phyloP scores from a whole-genome alignment of 768 basidiomycete genomes.

The Lyophyllum shimeji region DNA sequence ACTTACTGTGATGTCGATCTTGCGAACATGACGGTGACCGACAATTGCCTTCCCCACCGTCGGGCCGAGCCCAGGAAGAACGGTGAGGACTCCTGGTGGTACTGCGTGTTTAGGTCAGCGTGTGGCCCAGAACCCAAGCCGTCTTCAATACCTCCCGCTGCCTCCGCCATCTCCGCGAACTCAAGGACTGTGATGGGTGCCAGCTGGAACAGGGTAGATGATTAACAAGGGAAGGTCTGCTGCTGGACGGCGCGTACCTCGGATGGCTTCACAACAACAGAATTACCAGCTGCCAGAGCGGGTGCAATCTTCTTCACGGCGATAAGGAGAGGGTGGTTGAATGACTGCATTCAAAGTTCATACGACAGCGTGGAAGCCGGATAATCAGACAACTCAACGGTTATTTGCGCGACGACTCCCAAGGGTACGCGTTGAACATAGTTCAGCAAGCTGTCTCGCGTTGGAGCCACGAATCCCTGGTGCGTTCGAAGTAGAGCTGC shows the following conservation, averaged over 20 bases:
- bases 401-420: slow-evolving; percentile 89
- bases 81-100: slow-evolving; percentile 70
- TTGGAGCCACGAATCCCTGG: slow-evolving; percentile 70
- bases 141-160: slow-evolving; percentile 56
- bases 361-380: not conserved
- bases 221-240: not conserved
- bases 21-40: slow-evolving; percentile 64
- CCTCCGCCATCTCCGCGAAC: slow-evolving; percentile 62
- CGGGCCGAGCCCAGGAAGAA: slow-evolving; percentile 72
- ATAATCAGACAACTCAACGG: slow-evolving; percentile 42
- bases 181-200: slow-evolving; percentile 81
- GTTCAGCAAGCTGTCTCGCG: slow-evolving; percentile 77
- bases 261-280: slow-evolving; percentile 80
- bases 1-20: slow-evolving; percentile 82
- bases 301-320: slow-evolving; percentile 88
- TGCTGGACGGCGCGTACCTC: slow-evolving; percentile 43
- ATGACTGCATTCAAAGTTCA: slow-evolving; percentile 50
- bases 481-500: slow-evolving; percentile 72
- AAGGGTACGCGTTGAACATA: slow-evolving; percentile 79
- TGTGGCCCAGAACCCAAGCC: not conserved
- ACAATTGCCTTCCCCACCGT: slow-evolving; percentile 66
- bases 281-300: slow-evolving; percentile 82
- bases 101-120: slow-evolving; percentile 42
- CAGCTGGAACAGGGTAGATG: slow-evolving; percentile 36
- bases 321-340: slow-evolving; percentile 89